Base-by-base conservation (phyloP, 768 basidiomycete genomes). In the Pisolithus orientalis region DNA sequence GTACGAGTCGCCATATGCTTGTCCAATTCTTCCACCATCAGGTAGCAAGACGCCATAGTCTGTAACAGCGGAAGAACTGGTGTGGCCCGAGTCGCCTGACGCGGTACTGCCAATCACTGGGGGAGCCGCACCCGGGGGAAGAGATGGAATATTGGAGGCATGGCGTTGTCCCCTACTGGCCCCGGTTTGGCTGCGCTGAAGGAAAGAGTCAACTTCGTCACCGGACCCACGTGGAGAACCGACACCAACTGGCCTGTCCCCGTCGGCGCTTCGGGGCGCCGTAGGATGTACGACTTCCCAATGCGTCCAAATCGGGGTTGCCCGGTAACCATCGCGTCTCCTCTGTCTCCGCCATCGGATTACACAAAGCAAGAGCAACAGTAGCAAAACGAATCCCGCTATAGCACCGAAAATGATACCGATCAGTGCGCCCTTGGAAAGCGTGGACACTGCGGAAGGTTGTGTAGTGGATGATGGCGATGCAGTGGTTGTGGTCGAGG, bases 201-300 rank as follows among this genome's bases (percentile, higher is more conserved):
- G 71, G 72, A 87, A 85, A 0, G 86, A 73, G 59, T 86, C 85
- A 3, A 67, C 71, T 63, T 87, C 86, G 60, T 85, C 85, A 6
- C 86, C 86, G 47, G 83, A 87, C 29, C 76, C 75, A 9, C 84
- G 74, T 1, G 86, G 84, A 25, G 82, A 82, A 32, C 84, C 84
- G 65, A 86, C 82, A n/a, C 82, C 85, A 10, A 74, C 72, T 3
- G 71, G 61, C 29, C 70, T 70, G 21, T 69, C 75, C 13, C 60
- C 64, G 10, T 69, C 65, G 1, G 51, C 50, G 32, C 46, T 47
- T 10, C 50, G 52, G 34, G 45, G 53, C 1, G 52, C 59, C 7
- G 58, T 53, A 14, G 68, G 64, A 11, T 68, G 65, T 27, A 80
- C 65, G 38, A 76, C 66, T 70, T 56, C 74, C 71, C 52, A 82